phyloP scores from a whole-genome alignment of 345 rosid genomes.

The Gynandropsis gynandra region DNA sequence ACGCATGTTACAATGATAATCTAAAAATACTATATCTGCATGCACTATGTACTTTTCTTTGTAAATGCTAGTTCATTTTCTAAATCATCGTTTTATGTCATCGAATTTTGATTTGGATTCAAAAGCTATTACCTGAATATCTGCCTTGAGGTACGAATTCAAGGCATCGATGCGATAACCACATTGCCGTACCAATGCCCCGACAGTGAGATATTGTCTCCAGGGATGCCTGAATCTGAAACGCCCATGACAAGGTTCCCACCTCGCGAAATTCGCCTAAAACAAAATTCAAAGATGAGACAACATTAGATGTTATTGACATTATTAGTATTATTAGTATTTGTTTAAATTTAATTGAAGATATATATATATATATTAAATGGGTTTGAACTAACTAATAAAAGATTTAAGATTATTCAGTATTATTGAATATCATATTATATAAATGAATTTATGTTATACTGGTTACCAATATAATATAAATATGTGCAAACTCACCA shows the following conservation, averaged over 20 bases:
- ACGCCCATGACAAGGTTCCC: conserved; percentile 81
- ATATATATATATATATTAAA: too few relatives aligned
- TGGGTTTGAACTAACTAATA: too few relatives aligned
- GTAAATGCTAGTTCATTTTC: not conserved
- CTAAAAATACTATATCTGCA: too few relatives aligned
- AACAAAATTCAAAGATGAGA: not conserved
- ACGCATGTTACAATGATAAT: not conserved
- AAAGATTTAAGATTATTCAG: too few relatives aligned
- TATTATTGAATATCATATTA: too few relatives aligned
- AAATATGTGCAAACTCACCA: conserved; percentile 40
- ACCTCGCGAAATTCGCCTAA: conserved; percentile 72
- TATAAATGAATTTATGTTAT: too few relatives aligned
- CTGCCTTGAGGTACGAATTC: conserved; percentile 36
- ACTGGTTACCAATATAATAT: not conserved
- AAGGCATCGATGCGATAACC: conserved; percentile 60
- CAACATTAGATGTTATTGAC: not conserved
- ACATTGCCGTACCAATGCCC: conserved; percentile 45
- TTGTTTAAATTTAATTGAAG: too few relatives aligned
- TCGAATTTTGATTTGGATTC: not conserved
- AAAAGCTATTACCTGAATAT: conserved; percentile 31
- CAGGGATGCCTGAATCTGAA: conserved; percentile 74
- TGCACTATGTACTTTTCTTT: not conserved
- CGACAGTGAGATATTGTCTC: conserved; percentile 55
- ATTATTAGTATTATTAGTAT: not conserved
- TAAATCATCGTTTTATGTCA: not conserved